Base-by-base conservation (phyloP, 352 stramenopile genomes). In the Phytophthora sp. region DNA sequence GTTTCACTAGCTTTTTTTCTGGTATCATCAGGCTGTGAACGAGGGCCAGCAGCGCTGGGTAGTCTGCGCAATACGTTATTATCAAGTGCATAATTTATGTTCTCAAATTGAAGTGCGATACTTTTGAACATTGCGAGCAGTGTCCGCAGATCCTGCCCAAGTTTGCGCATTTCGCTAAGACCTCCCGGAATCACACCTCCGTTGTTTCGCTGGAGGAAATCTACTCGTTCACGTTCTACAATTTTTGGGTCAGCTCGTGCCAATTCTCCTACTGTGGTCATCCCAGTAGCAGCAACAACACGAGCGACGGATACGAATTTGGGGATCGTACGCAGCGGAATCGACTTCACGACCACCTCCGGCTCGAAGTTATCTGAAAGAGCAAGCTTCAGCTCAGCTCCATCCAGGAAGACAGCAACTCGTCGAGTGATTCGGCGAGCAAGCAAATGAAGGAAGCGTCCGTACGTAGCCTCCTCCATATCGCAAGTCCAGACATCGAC, bases 401-500 rank as follows among this genome's bases (percentile, higher is more conserved):
- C 77, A 48, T 92, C 82, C 12, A 92, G 69, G 54, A 89, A 92
- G 12, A 94, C 77, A 13, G 88, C 63, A 6, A 91, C 76, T 37
- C 83, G 82, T 18, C 87, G 62, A 0, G 83, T 91, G 46, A 94
- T 91, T 15, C 83, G 78, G 4, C 71, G 67, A 17, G 72, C 63
- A n/a, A 94, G 73, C 10, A 92, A 58, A 43, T 91, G 69, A 9
- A 92, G 48, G 32, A 92, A 94, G 13, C 78, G 69, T 26, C 71
- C 67, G 59, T 94, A 94, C 9, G 82, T 92, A 13, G 20, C 20
- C 49, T 94, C 81, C 32, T 87, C 48, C 11, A 90, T 76, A 59
- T 94, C 85, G 66, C 85, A 94, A 1, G 85, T 94, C 85, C 85
- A 94, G 8, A 94, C 55, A 35, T 94, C 82, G 5, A 94, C 85